Evolutionary conservation across 257 asterid species (phyloP).

Genomic region (Solanum chmielewskii): DNA sequence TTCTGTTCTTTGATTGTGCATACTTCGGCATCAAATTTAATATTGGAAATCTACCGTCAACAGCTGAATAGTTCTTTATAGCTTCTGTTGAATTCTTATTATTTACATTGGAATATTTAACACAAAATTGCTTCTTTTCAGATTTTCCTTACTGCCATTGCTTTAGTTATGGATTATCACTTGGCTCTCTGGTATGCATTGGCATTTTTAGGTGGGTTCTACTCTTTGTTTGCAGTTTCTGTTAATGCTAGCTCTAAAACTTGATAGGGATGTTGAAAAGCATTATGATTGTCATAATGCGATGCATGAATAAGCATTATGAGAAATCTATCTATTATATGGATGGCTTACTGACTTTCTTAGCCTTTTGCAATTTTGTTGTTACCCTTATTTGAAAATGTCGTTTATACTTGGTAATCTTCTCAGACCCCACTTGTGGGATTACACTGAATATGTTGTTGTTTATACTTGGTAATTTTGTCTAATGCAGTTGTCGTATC

Average conservation of each 20-base stretch:
- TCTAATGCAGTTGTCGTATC: background rate
- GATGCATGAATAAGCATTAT: background rate
- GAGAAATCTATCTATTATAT: background rate
- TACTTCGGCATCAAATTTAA: background rate
- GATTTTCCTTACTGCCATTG: conserved; percentile 75
- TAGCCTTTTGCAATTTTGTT: background rate
- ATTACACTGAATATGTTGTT: background rate
- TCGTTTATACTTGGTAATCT: background rate
- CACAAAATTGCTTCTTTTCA: conserved; percentile 17
- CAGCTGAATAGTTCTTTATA: background rate
- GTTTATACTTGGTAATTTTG: background rate
- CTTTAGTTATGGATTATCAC: conserved; percentile 81
- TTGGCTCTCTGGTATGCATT: conserved; percentile 79
- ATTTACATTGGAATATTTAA: background rate
- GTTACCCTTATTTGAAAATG: background rate
- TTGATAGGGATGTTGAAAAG: background rate
- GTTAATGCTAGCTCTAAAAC: background rate
- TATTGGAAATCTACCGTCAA: background rate
- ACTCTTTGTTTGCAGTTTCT: background rate
- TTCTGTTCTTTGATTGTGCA: background rate
- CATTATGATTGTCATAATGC: background rate
- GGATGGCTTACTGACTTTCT: background rate
- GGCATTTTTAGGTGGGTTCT: conserved; percentile 62
- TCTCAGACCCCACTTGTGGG: background rate
- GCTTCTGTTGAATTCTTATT: background rate